Evolutionary conservation across 2,329 filamentous ascomycete species (phyloP), one percentile per base, ranked within the genome.

Genomic region (Rutstroemia sp.): DNA sequence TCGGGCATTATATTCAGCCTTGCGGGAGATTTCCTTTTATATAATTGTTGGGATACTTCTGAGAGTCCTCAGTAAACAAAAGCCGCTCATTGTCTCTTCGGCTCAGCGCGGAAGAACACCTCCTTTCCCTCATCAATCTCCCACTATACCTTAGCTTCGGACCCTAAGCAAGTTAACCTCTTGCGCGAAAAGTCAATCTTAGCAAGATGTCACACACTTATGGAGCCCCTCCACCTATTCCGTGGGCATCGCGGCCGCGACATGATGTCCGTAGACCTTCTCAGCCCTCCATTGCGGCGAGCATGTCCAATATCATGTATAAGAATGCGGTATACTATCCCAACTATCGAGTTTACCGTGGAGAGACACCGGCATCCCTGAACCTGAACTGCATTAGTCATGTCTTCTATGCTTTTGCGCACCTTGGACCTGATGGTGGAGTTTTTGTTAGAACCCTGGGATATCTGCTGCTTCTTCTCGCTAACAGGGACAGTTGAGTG

Each of bases 291-390:
- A 52, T 68, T 4, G 66, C 65, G 48, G 64, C 66, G 14, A 67
- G 61, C 42, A 62, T 66, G n/a, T 62, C 60, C 18, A 74, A 70
- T 59, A 74, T 83, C 59, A 80, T 82, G 73, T 80, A 77, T 68
- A 81, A 81, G 66, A 94, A 94, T 71, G 88, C 86, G 21, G 86
- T 90, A 18, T 94, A 92, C 73, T 94, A 90, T 70, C 87, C 88
- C n/a, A 92, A 90, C 71, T 84, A 82, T 74, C 78, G 84, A 58
- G 81, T 90, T 63, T 90, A 91, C 72, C 78, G 79, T 56, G 81
- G 85, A 61, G 82, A 89, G 65, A 87, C 87, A 16, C 89, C 89
- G 0, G 87, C 82, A 1, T 83, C 83, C 55, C 74, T 92, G 67
- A 88, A 88, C 69, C 83, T 90, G 70, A 82, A 82, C 62, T 88